Evolutionary conservation across 768 basidiomycete genomes (phyloP), one percentile per base, ranked within the genome.

Genomic region (Leccinum truebloodii): DNA sequence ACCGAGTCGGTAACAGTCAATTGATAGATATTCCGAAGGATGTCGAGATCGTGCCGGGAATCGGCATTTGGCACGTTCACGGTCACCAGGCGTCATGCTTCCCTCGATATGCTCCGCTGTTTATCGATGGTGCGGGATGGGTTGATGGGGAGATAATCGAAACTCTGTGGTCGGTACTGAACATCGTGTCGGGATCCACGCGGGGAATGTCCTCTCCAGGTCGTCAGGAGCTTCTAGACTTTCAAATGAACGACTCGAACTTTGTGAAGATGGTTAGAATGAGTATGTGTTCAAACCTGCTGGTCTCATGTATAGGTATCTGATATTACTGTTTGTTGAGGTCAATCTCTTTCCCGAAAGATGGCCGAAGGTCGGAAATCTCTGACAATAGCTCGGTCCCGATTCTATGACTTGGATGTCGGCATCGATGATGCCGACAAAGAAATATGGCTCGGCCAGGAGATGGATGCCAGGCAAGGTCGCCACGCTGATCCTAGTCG

Each of bases 41-140:
- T 3, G 0, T 65, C 0, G 39, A 57, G 1, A 60, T 74, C 5
- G 55, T 65, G 0, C 53, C 39, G 0, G 69, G 63, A 1, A 73
- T 75, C 10, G 65, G 71, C 0, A 57, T 69, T 0, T 73, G 69
- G 59, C 69, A 74, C 52, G 61, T 73, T 0, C 71, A 74, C 55
- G 72, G 52, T 0, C 70, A 73, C 54, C 55, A 59, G 16, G 52
- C 63, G 0, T 44, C 69, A 26, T 76, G 75, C 54, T 68, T 67
- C 7, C 52, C 50, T 4, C 0, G 37, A 6, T 63, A 60, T 34
- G 10, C 37, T 4, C 51, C 46, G 0, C 10, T 48, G 4, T 65
- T 55, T 7, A 59, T 63, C 7, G 3, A 9, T 1, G 59, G 32
- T 34, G 32, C 32, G 10, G 32, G 32, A 9, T 34, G 32, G 32